These are phyloP conservation scores for Talaromyces sp. DNA, from an alignment of 2,329 filamentous ascomycete genomes.

Conservation along the genomic window DNA sequence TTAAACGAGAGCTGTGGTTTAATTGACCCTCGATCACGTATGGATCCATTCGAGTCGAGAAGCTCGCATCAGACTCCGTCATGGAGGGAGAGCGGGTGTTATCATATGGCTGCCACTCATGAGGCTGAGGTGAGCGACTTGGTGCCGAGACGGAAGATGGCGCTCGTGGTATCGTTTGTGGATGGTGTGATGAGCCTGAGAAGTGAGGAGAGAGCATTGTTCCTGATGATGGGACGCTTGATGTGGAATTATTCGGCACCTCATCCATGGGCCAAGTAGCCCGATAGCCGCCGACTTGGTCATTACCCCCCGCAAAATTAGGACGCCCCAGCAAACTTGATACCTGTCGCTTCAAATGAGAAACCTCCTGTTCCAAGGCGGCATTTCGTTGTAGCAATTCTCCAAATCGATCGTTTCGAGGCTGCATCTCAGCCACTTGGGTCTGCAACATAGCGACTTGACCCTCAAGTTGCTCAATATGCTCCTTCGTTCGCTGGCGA, in stretches of 20 bases:
- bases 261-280: slow-evolving; percentile 24
- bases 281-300: slow-evolving; percentile 9
- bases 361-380: slow-evolving; percentile 58
- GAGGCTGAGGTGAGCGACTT: slow-evolving; percentile 29
- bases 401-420: slow-evolving; percentile 54
- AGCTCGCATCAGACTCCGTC: slow-evolving; percentile 32
- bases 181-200: slow-evolving; percentile 19
- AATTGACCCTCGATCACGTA: slow-evolving; percentile 21
- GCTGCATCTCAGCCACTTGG: slow-evolving; percentile 53
- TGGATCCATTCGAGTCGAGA: slow-evolving; percentile 28
- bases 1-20: slow-evolving; percentile 12
- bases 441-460: slow-evolving; percentile 32
- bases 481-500: slow-evolving; percentile 61
- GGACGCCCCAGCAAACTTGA: slow-evolving; percentile 30
- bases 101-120: slow-evolving; percentile 33
- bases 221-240: slow-evolving; percentile 15
- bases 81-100: slow-evolving; percentile 31
- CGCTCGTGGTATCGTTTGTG: slow-evolving; percentile 23
- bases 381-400: slow-evolving; percentile 57
- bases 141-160: slow-evolving; percentile 24
- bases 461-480: slow-evolving; percentile 60
- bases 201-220: slow-evolving; percentile 30
- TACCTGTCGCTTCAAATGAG: slow-evolving; percentile 54
- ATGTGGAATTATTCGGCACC: slow-evolving; percentile 14
- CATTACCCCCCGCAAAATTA: slow-evolving; percentile 22